phyloP scores from a whole-genome alignment of 1,139 yeast species.

The Suhomyces maxii region DNA sequence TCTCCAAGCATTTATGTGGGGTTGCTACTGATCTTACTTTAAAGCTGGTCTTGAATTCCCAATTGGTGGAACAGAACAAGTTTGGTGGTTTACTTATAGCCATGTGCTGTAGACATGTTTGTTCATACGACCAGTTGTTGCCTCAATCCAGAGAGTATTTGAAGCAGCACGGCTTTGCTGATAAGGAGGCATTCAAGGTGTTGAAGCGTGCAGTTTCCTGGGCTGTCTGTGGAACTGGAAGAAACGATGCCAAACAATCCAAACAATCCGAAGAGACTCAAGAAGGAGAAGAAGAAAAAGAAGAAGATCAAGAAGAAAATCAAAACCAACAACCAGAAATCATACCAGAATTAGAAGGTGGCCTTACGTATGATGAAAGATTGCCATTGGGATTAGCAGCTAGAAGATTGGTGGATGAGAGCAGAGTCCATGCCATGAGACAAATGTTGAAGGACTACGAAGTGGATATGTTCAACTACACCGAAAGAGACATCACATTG shows the following conservation, averaged over 20 bases:
- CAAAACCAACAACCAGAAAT: conserved; percentile 11
- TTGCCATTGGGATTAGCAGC: conserved; percentile 63
- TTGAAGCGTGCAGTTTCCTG: conserved; percentile 74
- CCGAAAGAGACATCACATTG: conserved; percentile 54
- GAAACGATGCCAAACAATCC: conserved; percentile 7
- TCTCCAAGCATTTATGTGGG: conserved; percentile 90
- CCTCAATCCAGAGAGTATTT: conserved; percentile 50
- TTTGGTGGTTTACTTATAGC: conserved; percentile 72
- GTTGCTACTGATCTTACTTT: conserved; percentile 89
- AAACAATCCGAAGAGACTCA: conserved; percentile 7
- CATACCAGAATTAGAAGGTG: conserved; percentile 2
- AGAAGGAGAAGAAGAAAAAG: conserved; percentile 39
- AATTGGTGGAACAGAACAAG: conserved; percentile 15
- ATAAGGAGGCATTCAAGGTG: conserved; percentile 47
- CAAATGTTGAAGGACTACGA: conserved; percentile 30
- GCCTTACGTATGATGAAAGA: conserved; percentile 45
- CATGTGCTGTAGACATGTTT: conserved; percentile 94
- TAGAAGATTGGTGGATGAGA: conserved; percentile 66
- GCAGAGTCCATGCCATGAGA: conserved; percentile 48
- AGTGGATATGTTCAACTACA: conserved; percentile 60
- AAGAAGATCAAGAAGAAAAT: conserved; percentile 24
- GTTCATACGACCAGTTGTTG: conserved; percentile 54
- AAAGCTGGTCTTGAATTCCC: conserved; percentile 57
- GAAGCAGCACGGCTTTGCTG: conserved; percentile 28
- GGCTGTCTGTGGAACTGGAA: conserved; percentile 71